phyloP scores from a whole-genome alignment of 1,139 yeast species.

The Saccharomycopsis crataegensis region DNA sequence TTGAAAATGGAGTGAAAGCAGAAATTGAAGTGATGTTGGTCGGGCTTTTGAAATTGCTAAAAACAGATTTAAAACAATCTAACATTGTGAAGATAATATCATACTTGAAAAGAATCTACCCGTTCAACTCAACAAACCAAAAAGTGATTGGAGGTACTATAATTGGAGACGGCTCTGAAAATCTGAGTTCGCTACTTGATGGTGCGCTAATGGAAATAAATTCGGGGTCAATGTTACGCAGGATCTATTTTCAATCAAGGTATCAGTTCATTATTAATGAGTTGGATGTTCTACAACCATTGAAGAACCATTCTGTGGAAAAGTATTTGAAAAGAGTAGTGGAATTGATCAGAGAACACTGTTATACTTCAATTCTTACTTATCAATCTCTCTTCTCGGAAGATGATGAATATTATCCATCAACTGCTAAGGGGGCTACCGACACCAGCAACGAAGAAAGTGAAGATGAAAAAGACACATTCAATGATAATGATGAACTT shows the following conservation, averaged over 20 bases:
- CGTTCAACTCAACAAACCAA: slow-evolving; percentile 28
- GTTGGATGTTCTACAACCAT: slow-evolving; percentile 47
- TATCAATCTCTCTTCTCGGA: slow-evolving; percentile 49
- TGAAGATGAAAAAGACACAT: slow-evolving; percentile 22
- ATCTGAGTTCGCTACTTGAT: neutral
- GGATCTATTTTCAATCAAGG: slow-evolving; percentile 48
- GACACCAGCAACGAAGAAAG: neutral
- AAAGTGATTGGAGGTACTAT: neutral
- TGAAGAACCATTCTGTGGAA: slow-evolving; percentile 42
- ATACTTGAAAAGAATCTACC: slow-evolving; percentile 60
- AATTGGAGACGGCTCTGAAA: neutral
- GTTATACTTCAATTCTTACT: slow-evolving; percentile 64
- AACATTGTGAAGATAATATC: slow-evolving; percentile 72
- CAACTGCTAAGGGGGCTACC: slow-evolving; percentile 13
- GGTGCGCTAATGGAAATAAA: slow-evolving; percentile 15
- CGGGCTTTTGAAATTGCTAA: slow-evolving; percentile 59
- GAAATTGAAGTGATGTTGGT: slow-evolving; percentile 60
- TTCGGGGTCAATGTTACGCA: slow-evolving; percentile 29
- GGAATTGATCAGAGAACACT: slow-evolving; percentile 78
- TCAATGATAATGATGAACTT: slow-evolving; percentile 27
- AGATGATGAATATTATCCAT: slow-evolving; percentile 12
- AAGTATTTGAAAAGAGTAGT: slow-evolving; percentile 70
- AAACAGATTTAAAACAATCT: slow-evolving; percentile 72
- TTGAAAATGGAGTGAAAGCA: slow-evolving; percentile 45
- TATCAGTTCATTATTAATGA: slow-evolving; percentile 55